Conservation (phyloP, 2,329 filamentous ascomycete species). For the Diaporthe vaccinii region DNA sequence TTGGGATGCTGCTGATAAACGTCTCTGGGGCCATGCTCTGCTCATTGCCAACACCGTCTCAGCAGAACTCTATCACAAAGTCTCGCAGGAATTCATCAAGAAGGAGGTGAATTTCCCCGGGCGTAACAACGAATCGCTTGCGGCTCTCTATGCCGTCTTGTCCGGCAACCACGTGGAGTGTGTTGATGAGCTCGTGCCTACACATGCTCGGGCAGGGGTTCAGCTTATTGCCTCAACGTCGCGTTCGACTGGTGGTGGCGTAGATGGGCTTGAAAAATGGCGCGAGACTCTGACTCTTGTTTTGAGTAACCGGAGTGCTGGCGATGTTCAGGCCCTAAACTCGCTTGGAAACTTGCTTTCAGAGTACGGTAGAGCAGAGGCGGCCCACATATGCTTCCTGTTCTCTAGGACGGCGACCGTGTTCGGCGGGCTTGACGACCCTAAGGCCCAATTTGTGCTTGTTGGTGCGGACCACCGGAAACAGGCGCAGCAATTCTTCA, state of each 20-base stretch:
- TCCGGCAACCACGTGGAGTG: constrained; percentile 95
- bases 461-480: constrained; percentile 86
- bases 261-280: constrained; percentile 94
- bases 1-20: constrained; percentile 92
- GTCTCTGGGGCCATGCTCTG: constrained; percentile 97
- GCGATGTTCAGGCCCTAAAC: constrained; percentile 82
- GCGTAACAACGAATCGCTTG: constrained; percentile 86
- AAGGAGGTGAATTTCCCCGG: constrained; percentile 90
- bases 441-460: constrained; percentile 82
- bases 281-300: constrained; percentile 89
- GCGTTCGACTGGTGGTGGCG: constrained; percentile 64
- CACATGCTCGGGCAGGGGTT: constrained; percentile 90
- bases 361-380: constrained; percentile 89
- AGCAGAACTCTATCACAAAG: constrained; percentile 88
- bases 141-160: constrained; percentile 92
- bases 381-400: constrained; percentile 93
- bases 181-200: constrained; percentile 93
- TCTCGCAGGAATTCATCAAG: constrained; percentile 94
- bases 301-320: constrained; percentile 86
- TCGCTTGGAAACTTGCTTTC: constrained; percentile 86
- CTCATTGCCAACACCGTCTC: constrained; percentile 85
- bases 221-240: constrained; percentile 87
- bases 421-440: constrained; percentile 88
- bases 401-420: constrained; percentile 80
- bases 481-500: constrained; percentile 78